phyloP scores from a whole-genome alignment of 495 filamentous ascomycete species.

The Penicillium pulvis region DNA sequence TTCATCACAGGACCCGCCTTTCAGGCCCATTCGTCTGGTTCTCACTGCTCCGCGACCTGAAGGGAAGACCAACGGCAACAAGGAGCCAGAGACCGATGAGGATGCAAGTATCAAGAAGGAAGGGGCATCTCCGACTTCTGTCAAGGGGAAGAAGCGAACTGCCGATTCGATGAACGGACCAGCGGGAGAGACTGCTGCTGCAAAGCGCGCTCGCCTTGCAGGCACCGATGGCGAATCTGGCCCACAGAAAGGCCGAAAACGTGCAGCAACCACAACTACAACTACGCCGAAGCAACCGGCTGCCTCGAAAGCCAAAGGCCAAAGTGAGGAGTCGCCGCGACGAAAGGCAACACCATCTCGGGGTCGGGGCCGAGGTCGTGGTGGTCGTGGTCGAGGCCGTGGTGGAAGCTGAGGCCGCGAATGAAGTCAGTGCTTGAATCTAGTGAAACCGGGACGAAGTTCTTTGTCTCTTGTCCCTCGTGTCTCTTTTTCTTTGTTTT shows the following conservation, averaged over 20 bases:
- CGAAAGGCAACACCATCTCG: conserved; percentile 2
- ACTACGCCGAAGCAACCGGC: neutral
- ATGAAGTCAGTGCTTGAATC: neutral
- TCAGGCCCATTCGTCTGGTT: neutral
- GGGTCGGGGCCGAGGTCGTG: conserved; percentile 1
- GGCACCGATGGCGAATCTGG: neutral
- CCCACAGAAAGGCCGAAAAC: neutral
- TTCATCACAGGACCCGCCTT: neutral
- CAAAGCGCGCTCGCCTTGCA: neutral
- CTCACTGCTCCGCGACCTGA: conserved; percentile 1
- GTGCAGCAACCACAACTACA: neutral
- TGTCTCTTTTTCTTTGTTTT: neutral
- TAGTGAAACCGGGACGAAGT: neutral
- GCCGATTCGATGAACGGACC: conserved; percentile 4
- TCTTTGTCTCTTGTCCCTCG: neutral
- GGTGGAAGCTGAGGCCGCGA: neutral
- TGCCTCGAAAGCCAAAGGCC: neutral
- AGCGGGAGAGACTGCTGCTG: neutral
- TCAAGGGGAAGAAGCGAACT: conserved; percentile 13
- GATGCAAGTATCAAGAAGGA: neutral
- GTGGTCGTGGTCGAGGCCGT: neutral
- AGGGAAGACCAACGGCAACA: neutral
- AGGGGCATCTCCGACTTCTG: neutral
- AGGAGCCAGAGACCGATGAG: neutral
- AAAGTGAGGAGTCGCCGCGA: neutral